Evolutionary conservation across 2,329 filamentous ascomycete genomes (phyloP).

Genomic region (Trichoderma sp.): DNA sequence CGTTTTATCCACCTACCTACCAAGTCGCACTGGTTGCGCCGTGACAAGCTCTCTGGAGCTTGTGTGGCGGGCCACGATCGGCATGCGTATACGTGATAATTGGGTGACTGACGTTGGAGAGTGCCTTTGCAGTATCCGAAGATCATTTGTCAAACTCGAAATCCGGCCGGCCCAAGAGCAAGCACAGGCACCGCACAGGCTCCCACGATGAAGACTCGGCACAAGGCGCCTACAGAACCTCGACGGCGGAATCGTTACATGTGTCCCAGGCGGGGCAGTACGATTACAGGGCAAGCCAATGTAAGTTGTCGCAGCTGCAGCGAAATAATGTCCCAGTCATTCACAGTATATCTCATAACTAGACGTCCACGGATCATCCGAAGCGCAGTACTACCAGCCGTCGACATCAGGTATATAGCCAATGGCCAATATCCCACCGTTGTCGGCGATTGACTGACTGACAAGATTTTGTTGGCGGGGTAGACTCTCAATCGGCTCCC

Average conservation of each 20-base stretch:
- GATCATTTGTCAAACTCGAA: constrained; percentile 13
- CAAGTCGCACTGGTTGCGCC: background rate
- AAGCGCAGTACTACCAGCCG: constrained; percentile 15
- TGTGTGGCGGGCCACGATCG: background rate
- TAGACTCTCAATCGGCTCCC: constrained; percentile 7
- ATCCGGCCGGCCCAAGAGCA: constrained; percentile 19
- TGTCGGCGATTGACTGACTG: background rate
- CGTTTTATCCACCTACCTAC: background rate
- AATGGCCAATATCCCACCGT: background rate
- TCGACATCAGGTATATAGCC: constrained; percentile 17
- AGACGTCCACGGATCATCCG: constrained; percentile 19
- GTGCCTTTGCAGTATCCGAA: constrained; percentile 8
- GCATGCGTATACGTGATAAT: background rate
- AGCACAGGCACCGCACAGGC: constrained; percentile 19
- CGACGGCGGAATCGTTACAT: constrained; percentile 8
- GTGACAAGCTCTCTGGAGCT: background rate
- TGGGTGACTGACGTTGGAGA: background rate
- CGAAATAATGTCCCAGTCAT: background rate
- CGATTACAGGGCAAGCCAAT: constrained; percentile 16
- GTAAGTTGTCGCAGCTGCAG: constrained; percentile 11
- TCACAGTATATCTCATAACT: constrained; percentile 2
- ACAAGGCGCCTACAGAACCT: constrained; percentile 12
- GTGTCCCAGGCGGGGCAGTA: constrained; percentile 16
- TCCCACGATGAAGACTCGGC: constrained; percentile 14
- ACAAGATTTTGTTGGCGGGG: constrained; percentile 12